These are phyloP conservation scores for Fusarium drepaniforme DNA, from an alignment of 2,329 filamentous ascomycete species.

Conservation along the genomic window DNA sequence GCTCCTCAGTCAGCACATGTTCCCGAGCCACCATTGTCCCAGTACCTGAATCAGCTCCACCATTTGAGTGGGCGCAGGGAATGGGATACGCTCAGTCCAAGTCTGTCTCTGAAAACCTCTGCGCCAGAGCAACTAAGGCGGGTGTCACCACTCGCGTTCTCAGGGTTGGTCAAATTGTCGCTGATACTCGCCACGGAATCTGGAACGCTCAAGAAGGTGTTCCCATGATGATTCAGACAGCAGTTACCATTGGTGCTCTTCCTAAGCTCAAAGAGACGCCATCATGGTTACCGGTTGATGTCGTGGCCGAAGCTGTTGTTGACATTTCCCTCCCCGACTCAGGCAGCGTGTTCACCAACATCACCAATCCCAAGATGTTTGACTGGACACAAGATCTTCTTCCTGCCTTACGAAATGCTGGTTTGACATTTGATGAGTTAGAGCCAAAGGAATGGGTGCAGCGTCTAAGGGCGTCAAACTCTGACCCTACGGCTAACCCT, in stretches of 20 bases:
- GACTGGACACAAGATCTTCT: constrained; percentile 64
- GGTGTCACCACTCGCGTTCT: constrained; percentile 53
- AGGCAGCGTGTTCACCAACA: constrained; percentile 56
- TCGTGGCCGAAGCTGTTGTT: constrained; percentile 52
- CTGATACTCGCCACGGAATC: constrained; percentile 57
- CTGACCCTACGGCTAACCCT: constrained; percentile 60
- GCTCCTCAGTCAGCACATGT: constrained; percentile 62
- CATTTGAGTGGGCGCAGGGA: constrained; percentile 52
- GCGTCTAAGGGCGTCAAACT: constrained; percentile 55
- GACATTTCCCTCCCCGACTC: constrained; percentile 51
- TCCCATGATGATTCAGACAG: constrained; percentile 62
- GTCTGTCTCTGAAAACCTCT: constrained; percentile 53
- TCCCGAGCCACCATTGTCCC: constrained; percentile 49
- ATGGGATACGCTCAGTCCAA: constrained; percentile 60
- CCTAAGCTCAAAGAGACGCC: constrained; percentile 59
- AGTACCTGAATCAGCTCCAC: constrained; percentile 52
- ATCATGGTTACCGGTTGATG: constrained; percentile 59
- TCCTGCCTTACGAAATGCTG: constrained; percentile 57
- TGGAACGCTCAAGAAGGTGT: constrained; percentile 66
- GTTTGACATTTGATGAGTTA: constrained; percentile 58
- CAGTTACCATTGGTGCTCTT: constrained; percentile 57
- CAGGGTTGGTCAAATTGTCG: constrained; percentile 63
- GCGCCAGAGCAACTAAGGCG: constrained; percentile 49
- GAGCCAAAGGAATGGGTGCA: constrained; percentile 57
- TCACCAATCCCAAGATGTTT: constrained; percentile 61